Percentiles rank a stretch among this genome's conserved stretches.
These are phyloP conservation scores for Capsella rubella DNA, from an alignment of 441 rosid species.

Conservation along the genomic window DNA sequence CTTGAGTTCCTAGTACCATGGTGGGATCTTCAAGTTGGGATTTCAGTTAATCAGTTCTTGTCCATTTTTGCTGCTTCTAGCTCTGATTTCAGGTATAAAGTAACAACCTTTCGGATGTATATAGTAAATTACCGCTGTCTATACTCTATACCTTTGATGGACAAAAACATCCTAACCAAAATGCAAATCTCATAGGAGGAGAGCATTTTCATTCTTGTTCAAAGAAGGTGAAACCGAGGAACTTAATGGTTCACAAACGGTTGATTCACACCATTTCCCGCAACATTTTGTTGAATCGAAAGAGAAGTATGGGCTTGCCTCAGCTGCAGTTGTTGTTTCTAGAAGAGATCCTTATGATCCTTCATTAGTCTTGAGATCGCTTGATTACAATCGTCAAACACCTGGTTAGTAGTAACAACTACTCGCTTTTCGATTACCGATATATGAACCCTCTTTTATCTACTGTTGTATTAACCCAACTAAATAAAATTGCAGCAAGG, in stretches of 20 bases:
- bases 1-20: conserved; percentile 84
- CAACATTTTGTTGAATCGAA: conserved; percentile 75
- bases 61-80: conserved; percentile 82
- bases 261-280: conserved; percentile 84
- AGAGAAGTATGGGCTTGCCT: conserved; percentile 74
- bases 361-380: conserved; percentile 59
- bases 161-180: neutral
- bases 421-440: conserved; percentile 7
- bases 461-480: conserved; percentile 31
- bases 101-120: neutral
- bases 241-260: conserved; percentile 70
- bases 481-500: conserved; percentile 43
- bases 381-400: conserved; percentile 70
- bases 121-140: neutral
- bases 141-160: conserved; percentile 4
- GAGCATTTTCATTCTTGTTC: conserved; percentile 88
- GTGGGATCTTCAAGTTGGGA: conserved; percentile 94
- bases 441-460: neutral
- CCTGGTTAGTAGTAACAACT: conserved; percentile 54
- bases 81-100: conserved; percentile 76
- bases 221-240: conserved; percentile 78
- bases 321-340: conserved; percentile 80
- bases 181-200: conserved; percentile 57
- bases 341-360: conserved; percentile 63
- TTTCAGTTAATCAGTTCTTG: conserved; percentile 87